Conservation (phyloP, 2,329 filamentous ascomycete genomes). For the Mycosphaerelloides madeirae region DNA sequence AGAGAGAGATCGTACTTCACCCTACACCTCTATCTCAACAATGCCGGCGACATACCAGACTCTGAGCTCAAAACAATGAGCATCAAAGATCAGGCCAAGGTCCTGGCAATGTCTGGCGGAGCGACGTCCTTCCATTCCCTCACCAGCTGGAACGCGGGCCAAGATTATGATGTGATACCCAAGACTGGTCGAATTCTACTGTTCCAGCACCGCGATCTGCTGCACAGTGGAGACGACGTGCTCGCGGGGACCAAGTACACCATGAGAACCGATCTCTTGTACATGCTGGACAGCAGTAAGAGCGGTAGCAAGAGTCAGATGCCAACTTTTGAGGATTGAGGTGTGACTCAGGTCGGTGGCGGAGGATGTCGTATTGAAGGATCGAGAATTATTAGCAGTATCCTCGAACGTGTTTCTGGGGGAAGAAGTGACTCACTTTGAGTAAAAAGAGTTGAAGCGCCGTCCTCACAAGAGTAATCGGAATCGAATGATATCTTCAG, state of each 20-base stretch:
- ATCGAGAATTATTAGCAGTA: conserved; percentile 39
- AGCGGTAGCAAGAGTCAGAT: conserved; percentile 11
- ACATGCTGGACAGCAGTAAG: conserved; percentile 30
- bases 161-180: conserved; percentile 44
- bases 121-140: conserved; percentile 49
- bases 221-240: conserved; percentile 55
- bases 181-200: conserved; percentile 50
- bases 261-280: conserved; percentile 55
- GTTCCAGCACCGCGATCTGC: conserved; percentile 51
- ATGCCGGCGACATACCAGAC: conserved; percentile 8
- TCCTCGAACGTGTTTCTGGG: conserved; percentile 24
- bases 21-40: conserved; percentile 48
- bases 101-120: conserved; percentile 43
- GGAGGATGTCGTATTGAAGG: neutral
- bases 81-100: conserved; percentile 25
- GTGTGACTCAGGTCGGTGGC: neutral
- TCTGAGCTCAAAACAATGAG: conserved; percentile 17
- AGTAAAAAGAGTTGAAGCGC: conserved; percentile 58
- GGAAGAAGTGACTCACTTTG: conserved; percentile 41
- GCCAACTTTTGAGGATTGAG: conserved; percentile 8
- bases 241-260: conserved; percentile 52
- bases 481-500: conserved; percentile 75
- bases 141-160: conserved; percentile 23
- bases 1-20: conserved; percentile 51
- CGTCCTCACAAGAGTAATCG: conserved; percentile 84